These are phyloP conservation scores for Peniophora sp. DNA, from an alignment of 1,284 basidiomycete species.

Conservation along the genomic window DNA sequence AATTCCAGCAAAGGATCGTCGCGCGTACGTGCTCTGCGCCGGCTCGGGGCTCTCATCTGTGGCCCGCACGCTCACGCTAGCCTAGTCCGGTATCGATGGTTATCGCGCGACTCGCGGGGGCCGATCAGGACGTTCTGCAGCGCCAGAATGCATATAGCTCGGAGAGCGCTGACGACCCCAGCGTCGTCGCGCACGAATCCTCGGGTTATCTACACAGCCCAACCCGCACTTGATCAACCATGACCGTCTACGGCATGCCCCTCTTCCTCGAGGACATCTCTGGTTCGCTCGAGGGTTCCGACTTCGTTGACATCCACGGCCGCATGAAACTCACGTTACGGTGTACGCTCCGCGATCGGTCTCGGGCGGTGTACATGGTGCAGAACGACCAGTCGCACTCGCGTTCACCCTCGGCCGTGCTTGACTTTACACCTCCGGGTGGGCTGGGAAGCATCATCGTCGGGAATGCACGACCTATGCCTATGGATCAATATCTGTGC, in stretches of 20 bases:
- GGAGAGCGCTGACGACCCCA: no score
- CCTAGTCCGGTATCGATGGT: no score
- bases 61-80: no score
- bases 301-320: slow-evolving; percentile 55
- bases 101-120: no score
- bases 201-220: background rate
- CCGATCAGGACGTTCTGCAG: no score
- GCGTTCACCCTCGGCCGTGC: slow-evolving; percentile 33
- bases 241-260: slow-evolving; percentile 43
- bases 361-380: slow-evolving; percentile 42
- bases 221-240: slow-evolving; percentile 9
- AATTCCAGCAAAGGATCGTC: no score
- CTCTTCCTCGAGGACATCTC: slow-evolving; percentile 57
- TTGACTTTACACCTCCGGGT: slow-evolving; percentile 42
- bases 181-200: no score
- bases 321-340: slow-evolving; percentile 44
- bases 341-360: slow-evolving; percentile 33
- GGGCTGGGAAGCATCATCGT: slow-evolving; percentile 44
- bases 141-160: no score
- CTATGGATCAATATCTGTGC: slow-evolving; percentile 44
- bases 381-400: slow-evolving; percentile 27
- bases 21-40: no score
- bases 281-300: slow-evolving; percentile 41
- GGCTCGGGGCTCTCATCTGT: no score
- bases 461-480: slow-evolving; percentile 25